Base-by-base conservation (phyloP, 306 rosid genomes). In the Malus sieversii region DNA sequence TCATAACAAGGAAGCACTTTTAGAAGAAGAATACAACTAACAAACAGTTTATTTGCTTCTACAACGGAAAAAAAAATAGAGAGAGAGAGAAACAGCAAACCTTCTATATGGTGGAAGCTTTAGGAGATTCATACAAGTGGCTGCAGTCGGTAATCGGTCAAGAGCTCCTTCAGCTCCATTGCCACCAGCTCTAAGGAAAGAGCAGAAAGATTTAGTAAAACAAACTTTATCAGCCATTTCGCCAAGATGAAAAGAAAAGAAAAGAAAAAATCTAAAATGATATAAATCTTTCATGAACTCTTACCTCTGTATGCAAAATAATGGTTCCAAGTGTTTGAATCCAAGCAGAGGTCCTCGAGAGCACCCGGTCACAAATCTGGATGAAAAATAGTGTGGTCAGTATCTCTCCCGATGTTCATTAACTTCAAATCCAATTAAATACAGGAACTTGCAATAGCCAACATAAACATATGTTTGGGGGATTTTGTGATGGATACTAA, bases 261-360 rank as follows among this genome's bases (percentile, higher is more conserved):
- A 35, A 35, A 35, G 2, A 35, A 35, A 63, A 52, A 20, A 70
- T 30, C 58, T 10, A 48, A 65, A 18, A 57, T 38, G 51, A 19
- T 35, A 10, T 8, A 25, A 45, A 19, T 29, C 30, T 38, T 19
- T 11, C n/a, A 70, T 45, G 35, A 69, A 57, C 62, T 64, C 60
- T 42, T 84, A 94, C 98, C 97, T 92, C 85, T 95, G 99, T 82
- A 95, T 90, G 84, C 99, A 92, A 81, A 95, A 92, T 70, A 82
- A 69, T 42, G 99, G 99, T 80, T 95, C 99, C 51, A 95, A 97
- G 78, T 87, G 88, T 83, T 68, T 81, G 81, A 95, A 95, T 72
- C 99, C 99, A 74, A 95, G 97, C 84, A 95, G 84, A 22, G 99
- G 99, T 76, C 99, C 99, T 46, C 99, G 88, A 23, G 99, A 95